phyloP scores from a whole-genome alignment of 83 land plant genomes.

The Larix sibirica region DNA sequence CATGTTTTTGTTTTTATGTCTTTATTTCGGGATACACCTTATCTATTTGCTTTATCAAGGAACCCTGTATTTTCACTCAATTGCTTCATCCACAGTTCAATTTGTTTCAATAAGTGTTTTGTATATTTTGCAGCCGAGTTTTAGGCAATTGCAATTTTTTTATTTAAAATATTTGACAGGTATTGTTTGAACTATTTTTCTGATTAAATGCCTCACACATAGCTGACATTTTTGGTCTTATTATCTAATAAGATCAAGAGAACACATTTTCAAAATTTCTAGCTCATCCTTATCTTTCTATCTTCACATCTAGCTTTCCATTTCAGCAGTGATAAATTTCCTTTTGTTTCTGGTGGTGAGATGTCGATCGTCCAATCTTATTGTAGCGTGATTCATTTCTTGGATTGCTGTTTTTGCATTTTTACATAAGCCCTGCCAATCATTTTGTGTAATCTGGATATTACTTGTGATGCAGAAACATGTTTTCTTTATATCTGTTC shows the following conservation, averaged over 20 bases:
- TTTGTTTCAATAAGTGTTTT: too few relatives aligned
- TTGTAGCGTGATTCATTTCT: background rate
- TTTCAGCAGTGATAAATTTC: background rate
- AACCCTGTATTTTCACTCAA: too few relatives aligned
- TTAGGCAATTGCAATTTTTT: too few relatives aligned
- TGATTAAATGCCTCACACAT: background rate
- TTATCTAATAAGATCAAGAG: background rate
- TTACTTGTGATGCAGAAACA: background rate
- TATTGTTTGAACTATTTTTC: background rate
- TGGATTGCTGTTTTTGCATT: background rate
- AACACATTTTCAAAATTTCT: background rate
- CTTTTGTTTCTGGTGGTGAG: background rate
- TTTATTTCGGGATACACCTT: too few relatives aligned
- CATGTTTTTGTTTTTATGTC: too few relatives aligned
- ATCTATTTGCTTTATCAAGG: too few relatives aligned
- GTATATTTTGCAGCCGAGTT: too few relatives aligned
- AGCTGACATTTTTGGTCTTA: background rate
- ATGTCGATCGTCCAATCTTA: background rate
- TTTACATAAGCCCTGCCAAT: background rate
- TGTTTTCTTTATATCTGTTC: background rate
- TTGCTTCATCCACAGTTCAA: too few relatives aligned
- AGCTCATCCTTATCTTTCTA: background rate
- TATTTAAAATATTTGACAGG: too few relatives aligned
- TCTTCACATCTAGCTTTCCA: background rate
- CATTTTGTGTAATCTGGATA: background rate